Evolutionary conservation across 2,329 filamentous ascomycete species (phyloP).

Genomic region (Xylariomycetidae sp.): DNA sequence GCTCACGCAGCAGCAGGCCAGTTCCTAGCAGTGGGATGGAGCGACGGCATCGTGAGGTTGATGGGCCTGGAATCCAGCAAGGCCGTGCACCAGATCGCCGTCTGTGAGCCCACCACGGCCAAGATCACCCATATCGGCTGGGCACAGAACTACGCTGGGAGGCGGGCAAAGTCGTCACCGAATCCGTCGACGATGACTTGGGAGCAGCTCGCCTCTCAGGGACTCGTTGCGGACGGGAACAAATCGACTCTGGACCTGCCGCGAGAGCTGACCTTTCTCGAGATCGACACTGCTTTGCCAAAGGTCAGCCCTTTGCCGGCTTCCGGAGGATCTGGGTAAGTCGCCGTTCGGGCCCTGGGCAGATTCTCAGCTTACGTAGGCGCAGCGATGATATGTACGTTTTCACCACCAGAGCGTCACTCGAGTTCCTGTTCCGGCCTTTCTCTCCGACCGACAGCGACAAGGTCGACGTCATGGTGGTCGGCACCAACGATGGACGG

Average conservation of each 20-base stretch:
- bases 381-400: constrained; percentile 50
- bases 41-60: constrained; percentile 70
- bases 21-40: constrained; percentile 77
- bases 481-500: constrained; percentile 63
- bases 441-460: constrained; percentile 60
- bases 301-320: constrained; percentile 67
- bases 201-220: constrained; percentile 24
- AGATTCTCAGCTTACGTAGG: constrained; percentile 11
- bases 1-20: too few relatives aligned
- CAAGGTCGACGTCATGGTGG: constrained; percentile 71
- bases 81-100: constrained; percentile 64
- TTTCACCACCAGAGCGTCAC: constrained; percentile 62
- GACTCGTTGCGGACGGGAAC: constrained; percentile 21
- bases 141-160: constrained; percentile 39
- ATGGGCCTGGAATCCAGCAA: constrained; percentile 78
- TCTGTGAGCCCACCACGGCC: constrained; percentile 37
- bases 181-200: constrained; percentile 16
- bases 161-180: constrained; percentile 12
- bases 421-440: constrained; percentile 64
- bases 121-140: constrained; percentile 49
- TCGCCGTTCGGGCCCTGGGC: constrained; percentile 10
- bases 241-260: constrained; percentile 52
- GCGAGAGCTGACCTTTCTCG: constrained; percentile 64
- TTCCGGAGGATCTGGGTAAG: constrained; percentile 58
- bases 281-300: constrained; percentile 69